phyloP scores from a whole-genome alignment of 1,284 basidiomycete genomes.

The Rhodotorula sp. region DNA sequence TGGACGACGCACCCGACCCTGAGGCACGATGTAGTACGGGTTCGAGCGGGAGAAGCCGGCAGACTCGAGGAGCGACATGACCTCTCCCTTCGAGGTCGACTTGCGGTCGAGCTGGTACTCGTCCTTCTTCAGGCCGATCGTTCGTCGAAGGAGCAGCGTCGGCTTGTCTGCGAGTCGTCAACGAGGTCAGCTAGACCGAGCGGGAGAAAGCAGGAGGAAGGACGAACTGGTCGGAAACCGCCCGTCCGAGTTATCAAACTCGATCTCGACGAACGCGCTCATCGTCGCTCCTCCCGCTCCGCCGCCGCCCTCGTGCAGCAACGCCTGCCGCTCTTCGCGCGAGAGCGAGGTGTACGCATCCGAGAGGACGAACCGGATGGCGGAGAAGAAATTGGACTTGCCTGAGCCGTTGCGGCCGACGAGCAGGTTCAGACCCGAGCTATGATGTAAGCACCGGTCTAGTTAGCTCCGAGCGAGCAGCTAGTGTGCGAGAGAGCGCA shows the following conservation, averaged over 20 bases:
- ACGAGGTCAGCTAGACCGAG: background rate
- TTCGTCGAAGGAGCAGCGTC: conserved; percentile 80
- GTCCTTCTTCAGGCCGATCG: conserved; percentile 97
- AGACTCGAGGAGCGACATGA: conserved; percentile 91
- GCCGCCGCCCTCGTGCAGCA: conserved; percentile 78
- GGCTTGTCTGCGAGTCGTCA: conserved; percentile 60
- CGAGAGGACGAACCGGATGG: conserved; percentile 86
- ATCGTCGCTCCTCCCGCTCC: conserved; percentile 66
- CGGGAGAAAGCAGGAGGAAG: background rate
- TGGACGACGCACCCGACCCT: conserved; percentile 76
- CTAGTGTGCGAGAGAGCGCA: background rate
- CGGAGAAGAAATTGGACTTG: conserved; percentile 88
- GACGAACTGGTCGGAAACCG: conserved; percentile 61
- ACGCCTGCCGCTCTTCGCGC: conserved; percentile 84
- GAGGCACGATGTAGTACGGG: conserved; percentile 98
- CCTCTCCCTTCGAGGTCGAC: conserved; percentile 90
- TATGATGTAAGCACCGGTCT: conserved; percentile 52
- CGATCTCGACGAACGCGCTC: conserved; percentile 77
- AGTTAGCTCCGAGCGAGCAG: background rate
- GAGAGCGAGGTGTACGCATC: conserved; percentile 97
- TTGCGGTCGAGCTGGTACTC: conserved; percentile 97
- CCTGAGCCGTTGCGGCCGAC: conserved; percentile 93
- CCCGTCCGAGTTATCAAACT: conserved; percentile 47
- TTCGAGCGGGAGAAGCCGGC: conserved; percentile 97
- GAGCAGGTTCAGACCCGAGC: conserved; percentile 84